Evolutionary conservation across 306 rosid genomes (phyloP), one percentile per base, ranked within the genome.

Genomic region (Vachellia collinsii): DNA sequence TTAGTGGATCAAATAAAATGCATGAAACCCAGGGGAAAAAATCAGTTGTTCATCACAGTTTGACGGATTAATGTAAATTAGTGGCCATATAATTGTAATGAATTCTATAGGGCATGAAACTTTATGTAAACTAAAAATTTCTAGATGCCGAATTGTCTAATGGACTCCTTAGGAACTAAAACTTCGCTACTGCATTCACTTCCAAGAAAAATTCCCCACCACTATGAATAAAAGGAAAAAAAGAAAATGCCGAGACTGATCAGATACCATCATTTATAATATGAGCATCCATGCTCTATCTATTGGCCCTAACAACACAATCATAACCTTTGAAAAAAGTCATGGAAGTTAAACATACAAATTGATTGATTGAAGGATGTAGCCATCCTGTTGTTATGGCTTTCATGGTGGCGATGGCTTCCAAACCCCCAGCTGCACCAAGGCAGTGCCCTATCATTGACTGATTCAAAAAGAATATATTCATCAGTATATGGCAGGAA

Each of bases 391-490:
- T 92, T 77, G 80, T 81, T 78, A 96, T 93, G 86, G 99, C 99
- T 92, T 96, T 93, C 72, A 96, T 87, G 0, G 98, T 87, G 80
- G 99, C 99, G 75, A 96, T 96, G 79, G 99, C 99, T 93, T 96
- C 99, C 94, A 96, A 87, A 82, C 99, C 99, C n/a, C n/a, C n/a
- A n/a, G n/a, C n/a, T n/a, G n/a, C n/a, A n/a, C n/a, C n/a, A n/a
- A n/a, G n/a, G n/a, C n/a, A n/a, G n/a, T n/a, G n/a, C n/a, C n/a
- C n/a, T n/a, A n/a, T n/a, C n/a, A n/a, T n/a, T n/a, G n/a, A n/a
- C n/a, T n/a, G n/a, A n/a, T n/a, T n/a, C n/a, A n/a, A n/a, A n/a
- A n/a, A n/a, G n/a, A n/a, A n/a, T n/a, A n/a, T n/a, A n/a, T n/a
- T n/a, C n/a, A n/a, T n/a, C n/a, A n/a, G n/a, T n/a, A n/a, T n/a